These are phyloP conservation scores for Stephania japonica DNA, from an alignment of 164 flowering plant genomes.

Conservation along the genomic window DNA sequence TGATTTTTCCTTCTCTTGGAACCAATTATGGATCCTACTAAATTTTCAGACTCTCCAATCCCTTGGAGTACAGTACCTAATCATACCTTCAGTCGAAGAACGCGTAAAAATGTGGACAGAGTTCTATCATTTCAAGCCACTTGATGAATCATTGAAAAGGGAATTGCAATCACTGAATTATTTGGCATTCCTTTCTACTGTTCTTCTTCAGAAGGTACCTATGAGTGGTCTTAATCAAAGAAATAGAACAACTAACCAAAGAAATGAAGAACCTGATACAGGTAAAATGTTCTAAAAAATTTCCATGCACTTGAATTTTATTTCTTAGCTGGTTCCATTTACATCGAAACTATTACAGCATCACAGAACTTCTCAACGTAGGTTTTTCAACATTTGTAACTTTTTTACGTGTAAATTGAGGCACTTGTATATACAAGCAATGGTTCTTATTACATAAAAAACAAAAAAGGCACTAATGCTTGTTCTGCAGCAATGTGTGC, in stretches of 20 bases:
- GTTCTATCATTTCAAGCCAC: background rate
- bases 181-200: background rate
- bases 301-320: no score
- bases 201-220: background rate
- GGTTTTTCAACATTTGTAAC: no score
- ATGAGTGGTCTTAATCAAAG: background rate
- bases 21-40: background rate
- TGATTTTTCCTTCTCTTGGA: background rate
- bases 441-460: no score
- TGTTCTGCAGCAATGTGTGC: no score
- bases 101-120: background rate
- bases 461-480: no score
- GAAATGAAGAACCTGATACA: no score
- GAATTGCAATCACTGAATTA: background rate
- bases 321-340: no score
- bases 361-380: no score
- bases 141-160: background rate
- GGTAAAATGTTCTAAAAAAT: no score
- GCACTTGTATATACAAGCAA: no score
- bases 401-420: no score
- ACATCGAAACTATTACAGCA: no score
- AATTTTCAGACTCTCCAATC: slow-evolving; percentile 6
- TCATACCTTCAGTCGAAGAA: background rate
- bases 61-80: slow-evolving; percentile 3
- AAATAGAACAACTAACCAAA: background rate